A percentile compares a stretch with the other conserved stretches of the same genome.
These are phyloP conservation scores for Spatholobus suberectus DNA, from an alignment of 306 rosid species.

Conservation along the genomic window DNA sequence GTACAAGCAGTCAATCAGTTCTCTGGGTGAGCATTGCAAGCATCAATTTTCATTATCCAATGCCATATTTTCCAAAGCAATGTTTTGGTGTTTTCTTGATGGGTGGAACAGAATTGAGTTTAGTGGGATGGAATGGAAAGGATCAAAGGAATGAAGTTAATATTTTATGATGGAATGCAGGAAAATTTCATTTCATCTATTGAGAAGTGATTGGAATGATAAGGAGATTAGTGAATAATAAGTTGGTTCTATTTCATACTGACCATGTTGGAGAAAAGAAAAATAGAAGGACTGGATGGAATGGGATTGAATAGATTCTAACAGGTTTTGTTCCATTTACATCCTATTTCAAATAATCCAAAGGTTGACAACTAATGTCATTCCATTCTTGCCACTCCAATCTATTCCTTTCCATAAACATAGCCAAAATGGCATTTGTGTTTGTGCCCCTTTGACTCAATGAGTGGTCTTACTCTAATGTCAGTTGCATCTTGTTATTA, in stretches of 20 bases:
- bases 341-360: neutral
- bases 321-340: neutral
- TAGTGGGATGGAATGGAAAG: slow-evolving; percentile 5
- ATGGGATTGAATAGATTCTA: neutral
- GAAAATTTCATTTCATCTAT: neutral
- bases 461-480: neutral
- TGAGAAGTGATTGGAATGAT: neutral
- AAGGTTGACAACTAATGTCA: neutral
- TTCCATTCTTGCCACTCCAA: neutral
- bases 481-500: neutral
- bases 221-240: neutral
- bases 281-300: neutral
- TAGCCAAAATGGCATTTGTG: neutral
- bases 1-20: slow-evolving; percentile 68
- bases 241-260: neutral
- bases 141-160: neutral
- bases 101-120: neutral
- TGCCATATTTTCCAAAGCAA: neutral
- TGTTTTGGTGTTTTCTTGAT: neutral
- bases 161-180: neutral
- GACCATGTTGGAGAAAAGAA: neutral
- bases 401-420: neutral
- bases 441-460: neutral
- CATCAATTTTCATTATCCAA: slow-evolving; percentile 3
- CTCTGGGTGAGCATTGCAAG: slow-evolving; percentile 54